Base-by-base conservation (phyloP, 108 stramenopile species). In the Pseudonitzschia delicatissima region DNA sequence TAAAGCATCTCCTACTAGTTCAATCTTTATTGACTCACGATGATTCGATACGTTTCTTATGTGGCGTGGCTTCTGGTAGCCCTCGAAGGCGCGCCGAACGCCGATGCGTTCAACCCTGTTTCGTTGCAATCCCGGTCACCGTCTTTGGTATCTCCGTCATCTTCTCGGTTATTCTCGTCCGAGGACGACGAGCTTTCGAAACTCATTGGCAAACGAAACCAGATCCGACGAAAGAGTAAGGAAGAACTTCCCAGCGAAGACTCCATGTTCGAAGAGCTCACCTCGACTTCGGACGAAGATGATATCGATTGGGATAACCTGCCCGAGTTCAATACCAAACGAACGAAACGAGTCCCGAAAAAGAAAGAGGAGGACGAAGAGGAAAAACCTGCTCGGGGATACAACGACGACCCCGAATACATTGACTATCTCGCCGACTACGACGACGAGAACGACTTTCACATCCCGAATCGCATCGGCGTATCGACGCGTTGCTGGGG, bases 391-490 rank as follows among this genome's bases (percentile, higher is more conserved):
- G 26, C 44, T 23, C 15, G 47, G 27, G 25, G 34, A 35, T 35
- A 40, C 49, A 65, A 50, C 13, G 42, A 74, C 20, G 64, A 74
- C 23, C 27, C 69, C 13, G 31, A 49, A 15, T 87, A 74, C 57
- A 59, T 87, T 3, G 93, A 94, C 51, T 91, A 71, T 62, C 47
- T 66, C 4, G 82, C 75, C 26, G 87, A 84, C 53, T 80, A 82
- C 51, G 67, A 57, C 25, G 90, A 90, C 65, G 93, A 94, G 64
- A 94, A 94, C 69, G 88, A 86, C 28, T 82, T 94, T 40, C 90
- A 90, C 45, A 84, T 94, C 66, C 87, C 88, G 1, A 91, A 94
- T 85, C 85, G 93, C 13, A 79, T 94, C 64, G 93, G 87, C 23
- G 75, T 94, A 57, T 79, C 78, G 9, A 90, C 88, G 3, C 45